These are phyloP conservation scores for Ceratobasidium sp. DNA, from an alignment of 1,284 basidiomycete genomes.

Conservation along the genomic window DNA sequence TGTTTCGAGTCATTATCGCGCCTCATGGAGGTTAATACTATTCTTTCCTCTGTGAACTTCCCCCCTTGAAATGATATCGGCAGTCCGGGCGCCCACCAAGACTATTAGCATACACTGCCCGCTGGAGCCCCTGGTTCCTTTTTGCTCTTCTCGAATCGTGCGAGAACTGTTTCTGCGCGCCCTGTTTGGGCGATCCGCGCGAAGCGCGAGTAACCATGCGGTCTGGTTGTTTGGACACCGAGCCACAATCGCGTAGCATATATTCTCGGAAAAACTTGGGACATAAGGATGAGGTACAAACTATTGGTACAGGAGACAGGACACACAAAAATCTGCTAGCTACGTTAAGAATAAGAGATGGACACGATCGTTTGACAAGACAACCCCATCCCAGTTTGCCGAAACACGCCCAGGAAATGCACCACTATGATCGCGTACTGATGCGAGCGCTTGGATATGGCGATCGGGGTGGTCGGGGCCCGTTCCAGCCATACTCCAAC, in stretches of 20 bases:
- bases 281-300: not conserved
- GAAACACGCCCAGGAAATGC: not conserved
- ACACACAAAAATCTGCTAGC: not conserved
- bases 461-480: not conserved
- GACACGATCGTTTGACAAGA: not conserved
- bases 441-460: not conserved
- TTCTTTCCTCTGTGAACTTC: not conserved
- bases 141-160: not conserved
- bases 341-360: conserved; percentile 1
- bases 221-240: conserved; percentile 1
- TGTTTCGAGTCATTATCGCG: conserved; percentile 10
- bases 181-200: not conserved
- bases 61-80: not conserved
- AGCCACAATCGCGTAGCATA: conserved; percentile 4
- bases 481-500: not conserved
- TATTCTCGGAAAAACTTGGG: not conserved
- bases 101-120: conserved; percentile 7
- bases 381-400: not conserved
- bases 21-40: conserved; percentile 22
- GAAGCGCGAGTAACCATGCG: not conserved
- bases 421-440: too few relatives aligned
- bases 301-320: not conserved
- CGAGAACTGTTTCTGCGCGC: not conserved
- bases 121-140: not conserved
- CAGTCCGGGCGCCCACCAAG: not conserved